Evolutionary conservation across 768 basidiomycete species (phyloP), one percentile per base, ranked within the genome.

Genomic region (Mycena chlorophos): DNA sequence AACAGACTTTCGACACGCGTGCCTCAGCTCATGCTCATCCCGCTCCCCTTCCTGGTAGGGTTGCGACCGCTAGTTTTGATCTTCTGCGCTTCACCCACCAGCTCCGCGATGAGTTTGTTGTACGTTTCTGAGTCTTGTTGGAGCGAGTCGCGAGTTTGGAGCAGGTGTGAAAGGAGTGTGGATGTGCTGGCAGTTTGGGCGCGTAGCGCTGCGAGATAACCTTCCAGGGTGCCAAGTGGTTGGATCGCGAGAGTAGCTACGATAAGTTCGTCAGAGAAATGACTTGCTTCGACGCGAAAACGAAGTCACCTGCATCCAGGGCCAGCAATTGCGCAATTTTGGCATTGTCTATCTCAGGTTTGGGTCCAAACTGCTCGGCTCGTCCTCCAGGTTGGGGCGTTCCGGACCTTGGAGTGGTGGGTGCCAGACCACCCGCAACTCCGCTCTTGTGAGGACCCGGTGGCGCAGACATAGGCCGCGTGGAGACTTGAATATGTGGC

Each of bases 51-150:
- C 58, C 78, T 77, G 60, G 64, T 73, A 27, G 78, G 73, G 57
- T 72, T 66, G 59, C 74, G 73, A 56, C 74, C 75, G 62, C 86
- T 89, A 5, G 83, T 83, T 66, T 89, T 91, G 51, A 85, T 78
- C 70, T 89, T 91, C 67, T 91, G 90, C 29, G 94, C 94, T 70
- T 96, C 92, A 39, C 85, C 85, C n/a, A 97, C 92, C 48, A 97
- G 75, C 67, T 93, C 93, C 25, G 88, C 94, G 56, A 97, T 97
- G 54, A 94, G 77, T 16, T 85, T 87, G 70, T 97, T 95, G 65
- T 93, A 94, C 25, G 86, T 89, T 74, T 97, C 88, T 31, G 86
- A 87, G 67, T 91, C 90, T 71, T 94, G 91, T 69, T 92, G 89
- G 56, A 92, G 68, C 29, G 87, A 83, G 59, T 94, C 92, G 55